Base-by-base conservation (phyloP, 306 rosid species). In the Hylodesmum podocarpum region DNA sequence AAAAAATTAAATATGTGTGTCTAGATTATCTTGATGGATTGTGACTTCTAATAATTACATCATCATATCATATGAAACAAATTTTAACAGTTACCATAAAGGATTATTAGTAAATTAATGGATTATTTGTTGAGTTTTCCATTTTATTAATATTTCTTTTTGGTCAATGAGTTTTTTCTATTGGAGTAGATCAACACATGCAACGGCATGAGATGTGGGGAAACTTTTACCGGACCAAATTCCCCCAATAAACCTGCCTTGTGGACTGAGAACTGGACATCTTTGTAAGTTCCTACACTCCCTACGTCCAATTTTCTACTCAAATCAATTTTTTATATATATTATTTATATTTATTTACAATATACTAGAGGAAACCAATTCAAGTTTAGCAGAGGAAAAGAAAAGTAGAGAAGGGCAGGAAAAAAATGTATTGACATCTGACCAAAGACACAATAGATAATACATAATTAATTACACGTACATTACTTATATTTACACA, bases 261-360 rank as follows among this genome's bases (percentile, higher is more conserved):
- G 29, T 91, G 96, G 96, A 91, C 96, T 8, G 97, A 93, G 81
- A 88, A 91, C 9, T 93, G 97, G 98, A 89, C 94, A 0, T 87
- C 94, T 64, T 84, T 86, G 96, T 91, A 87, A 11, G 77, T 81
- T 75, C 41, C 6, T 41, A 41, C 2, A 19, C 18, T 72, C 50
- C n/a, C 47, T 22, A 18, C 15, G 12, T 16, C 31, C 11, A 28
- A 6, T 14, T 57, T 27, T 57, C 11, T 24, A n/a, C n/a, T n/a
- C n/a, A n/a, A n/a, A n/a, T n/a, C n/a, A n/a, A n/a, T n/a, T n/a
- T n/a, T n/a, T n/a, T n/a, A n/a, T n/a, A n/a, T n/a, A n/a, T n/a
- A n/a, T n/a, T n/a, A n/a, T n/a, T n/a, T n/a, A n/a, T n/a, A n/a
- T n/a, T n/a, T n/a, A n/a, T n/a, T n/a, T n/a, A n/a, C n/a, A n/a